Evolutionary conservation across 208 protist genomes (phyloP), one percentile per base, ranked within the genome.

Genomic region (Leishmania lainsoni): DNA sequence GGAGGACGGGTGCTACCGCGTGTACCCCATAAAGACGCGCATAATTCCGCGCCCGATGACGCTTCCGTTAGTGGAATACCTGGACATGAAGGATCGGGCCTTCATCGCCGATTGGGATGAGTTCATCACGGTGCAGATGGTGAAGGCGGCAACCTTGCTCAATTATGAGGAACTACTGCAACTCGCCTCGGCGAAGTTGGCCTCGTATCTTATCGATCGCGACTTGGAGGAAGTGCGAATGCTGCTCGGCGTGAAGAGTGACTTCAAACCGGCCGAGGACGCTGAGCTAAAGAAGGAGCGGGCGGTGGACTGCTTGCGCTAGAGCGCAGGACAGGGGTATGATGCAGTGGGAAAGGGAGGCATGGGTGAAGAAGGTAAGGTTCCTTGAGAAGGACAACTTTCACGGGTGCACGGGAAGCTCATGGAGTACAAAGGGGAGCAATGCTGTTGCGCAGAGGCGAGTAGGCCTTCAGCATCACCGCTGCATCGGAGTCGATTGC

Each of bases 121-220:
- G 77, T 48, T 79, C 49, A 90, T 74, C 9, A 94, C 92, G 42
- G 80, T 95, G 77, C 74, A 83, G 73, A 94, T 97, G 88, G 83
- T 98, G 45, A 95, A 97, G 86, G 93, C 92, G 8, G 93, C 96
- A 42, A 97, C 94, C 39, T 81, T 97, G 76, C 86, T 98, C 29
- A 95, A 97, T 73, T 97, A 97, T 76, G 91, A 96, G 61, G 87
- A 92, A 35, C 86, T 98, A 26, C 76, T 96, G 45, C 91, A 96
- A 51, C 89, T 98, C n/a, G 88, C 95, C 17, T 97, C 94, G 9
- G 93, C 93, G 10, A 95, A 92, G 80, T 83, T 98, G 48, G 95
- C 95, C 3, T 89, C 91, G 42, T 90, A 92, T 74, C 75, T 98
- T 63, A 87, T 88, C 51, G 93, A 95, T 9, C 98, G 98, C 68